Evolutionary conservation across 345 rosid genomes (phyloP).

Genomic region (Lepidium didymum): DNA sequence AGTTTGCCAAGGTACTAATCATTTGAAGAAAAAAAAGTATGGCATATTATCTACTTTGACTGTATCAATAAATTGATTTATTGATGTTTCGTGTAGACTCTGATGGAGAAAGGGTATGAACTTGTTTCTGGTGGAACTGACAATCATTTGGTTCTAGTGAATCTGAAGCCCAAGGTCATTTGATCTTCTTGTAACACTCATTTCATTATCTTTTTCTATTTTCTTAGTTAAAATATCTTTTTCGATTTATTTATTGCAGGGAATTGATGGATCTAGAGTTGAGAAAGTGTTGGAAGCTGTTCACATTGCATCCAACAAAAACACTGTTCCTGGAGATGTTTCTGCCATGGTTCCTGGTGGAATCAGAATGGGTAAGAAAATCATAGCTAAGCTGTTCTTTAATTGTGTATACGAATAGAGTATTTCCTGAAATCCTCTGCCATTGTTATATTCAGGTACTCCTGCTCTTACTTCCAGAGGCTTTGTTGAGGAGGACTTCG

Average conservation of each 20-base stretch:
- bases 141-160: slow-evolving; percentile 94
- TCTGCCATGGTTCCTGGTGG: slow-evolving; percentile 99
- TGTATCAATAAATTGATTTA: background rate
- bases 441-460: slow-evolving; percentile 46
- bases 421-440: background rate
- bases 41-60: background rate
- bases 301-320: slow-evolving; percentile 97
- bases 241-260: slow-evolving; percentile 31
- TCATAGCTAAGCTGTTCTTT: background rate
- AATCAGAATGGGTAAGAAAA: slow-evolving; percentile 86
- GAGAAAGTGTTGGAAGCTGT: slow-evolving; percentile 98
- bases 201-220: background rate
- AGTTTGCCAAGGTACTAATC: slow-evolving; percentile 71
- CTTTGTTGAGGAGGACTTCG: slow-evolving; percentile 84
- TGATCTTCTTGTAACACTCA: background rate
- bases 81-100: slow-evolving; percentile 47
- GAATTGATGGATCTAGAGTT: slow-evolving; percentile 95
- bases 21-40: background rate
- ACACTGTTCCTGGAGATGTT: slow-evolving; percentile 99
- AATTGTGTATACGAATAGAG: background rate
- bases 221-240: background rate
- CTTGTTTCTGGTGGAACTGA: slow-evolving; percentile 99
- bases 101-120: slow-evolving; percentile 59
- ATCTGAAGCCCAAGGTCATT: slow-evolving; percentile 80
- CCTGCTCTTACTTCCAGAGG: slow-evolving; percentile 93